Conservation (phyloP, 352 stramenopile species). For the Pythium phragmitis region DNA sequence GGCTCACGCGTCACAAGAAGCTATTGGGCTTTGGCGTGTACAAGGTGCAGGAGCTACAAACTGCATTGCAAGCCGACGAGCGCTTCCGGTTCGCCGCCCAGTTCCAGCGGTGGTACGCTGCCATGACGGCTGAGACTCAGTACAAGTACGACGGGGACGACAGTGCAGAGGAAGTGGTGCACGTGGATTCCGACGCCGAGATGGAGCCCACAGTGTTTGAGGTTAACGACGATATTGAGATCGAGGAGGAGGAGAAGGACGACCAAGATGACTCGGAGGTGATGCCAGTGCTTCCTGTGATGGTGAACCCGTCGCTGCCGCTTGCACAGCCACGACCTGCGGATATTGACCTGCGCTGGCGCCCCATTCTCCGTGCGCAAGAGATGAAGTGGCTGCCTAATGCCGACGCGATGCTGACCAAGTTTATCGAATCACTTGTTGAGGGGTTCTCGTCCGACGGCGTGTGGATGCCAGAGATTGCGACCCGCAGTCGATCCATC, state of each 20-base stretch:
- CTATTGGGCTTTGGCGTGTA: constrained; percentile 49
- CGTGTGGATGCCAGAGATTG: constrained; percentile 25
- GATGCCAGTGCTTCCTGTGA: background rate
- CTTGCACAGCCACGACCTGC: constrained; percentile 8
- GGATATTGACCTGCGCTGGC: constrained; percentile 39
- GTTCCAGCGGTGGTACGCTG: constrained; percentile 52
- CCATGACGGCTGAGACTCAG: constrained; percentile 7
- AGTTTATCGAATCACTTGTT: constrained; percentile 40
- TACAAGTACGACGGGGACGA: constrained; percentile 10
- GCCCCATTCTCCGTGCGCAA: constrained; percentile 23
- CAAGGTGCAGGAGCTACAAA: constrained; percentile 26
- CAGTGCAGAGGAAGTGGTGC: background rate
- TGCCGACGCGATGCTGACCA: constrained; percentile 27
- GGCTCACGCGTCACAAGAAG: constrained; percentile 60
- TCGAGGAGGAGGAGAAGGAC: background rate
- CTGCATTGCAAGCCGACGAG: constrained; percentile 36
- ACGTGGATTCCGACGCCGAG: constrained; percentile 15
- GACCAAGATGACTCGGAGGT: constrained; percentile 8
- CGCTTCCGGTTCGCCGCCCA: constrained; percentile 50
- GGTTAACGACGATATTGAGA: constrained; percentile 15
- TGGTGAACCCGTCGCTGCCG: background rate
- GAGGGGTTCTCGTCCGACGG: constrained; percentile 42
- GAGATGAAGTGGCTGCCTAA: constrained; percentile 48
- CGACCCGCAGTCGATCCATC: constrained; percentile 24
- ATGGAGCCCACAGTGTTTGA: constrained; percentile 22